Percentiles rank a stretch among this genome's conserved stretches.
phyloP scores from a whole-genome alignment of 2,329 filamentous ascomycete genomes.

The Fusarium luffae region DNA sequence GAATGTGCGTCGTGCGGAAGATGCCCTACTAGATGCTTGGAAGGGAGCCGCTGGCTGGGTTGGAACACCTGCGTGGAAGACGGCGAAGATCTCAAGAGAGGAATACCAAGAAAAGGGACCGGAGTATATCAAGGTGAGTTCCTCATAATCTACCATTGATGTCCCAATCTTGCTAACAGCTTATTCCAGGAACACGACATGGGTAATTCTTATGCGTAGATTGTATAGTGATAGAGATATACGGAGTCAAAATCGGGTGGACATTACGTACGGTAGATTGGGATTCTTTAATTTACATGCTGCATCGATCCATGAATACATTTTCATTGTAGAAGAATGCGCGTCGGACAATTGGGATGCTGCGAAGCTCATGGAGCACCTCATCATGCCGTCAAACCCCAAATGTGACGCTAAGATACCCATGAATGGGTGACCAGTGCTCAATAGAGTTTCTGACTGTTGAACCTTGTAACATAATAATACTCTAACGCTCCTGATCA shows the following conservation, averaged over 20 bases:
- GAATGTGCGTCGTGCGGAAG: constrained; percentile 76
- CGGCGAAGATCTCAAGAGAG: constrained; percentile 76
- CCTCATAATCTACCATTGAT: neutral
- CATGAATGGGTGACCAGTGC: too few relatives aligned
- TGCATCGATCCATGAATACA: constrained; percentile 33
- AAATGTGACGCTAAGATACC: neutral
- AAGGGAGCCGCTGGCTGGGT: constrained; percentile 91
- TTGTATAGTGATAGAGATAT: constrained; percentile 20
- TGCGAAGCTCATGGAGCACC: neutral
- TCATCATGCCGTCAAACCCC: neutral
- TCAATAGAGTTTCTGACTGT: constrained; percentile 52
- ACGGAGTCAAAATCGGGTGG: constrained; percentile 41
- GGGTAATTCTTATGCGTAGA: constrained; percentile 68
- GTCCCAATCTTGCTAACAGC: constrained; percentile 23
- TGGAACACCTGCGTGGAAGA: constrained; percentile 67
- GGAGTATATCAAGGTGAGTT: constrained; percentile 87
- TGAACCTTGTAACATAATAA: neutral
- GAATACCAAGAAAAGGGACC: constrained; percentile 93
- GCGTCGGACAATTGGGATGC: neutral
- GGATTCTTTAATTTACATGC: constrained; percentile 15
- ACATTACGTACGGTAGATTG: constrained; percentile 39
- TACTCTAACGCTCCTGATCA: neutral
- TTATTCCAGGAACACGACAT: constrained; percentile 70
- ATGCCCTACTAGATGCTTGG: constrained; percentile 91
- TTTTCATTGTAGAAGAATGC: constrained; percentile 5